Percentiles rank a stretch among this genome's conserved stretches.
phyloP scores from a whole-genome alignment of 2,329 filamentous ascomycete genomes.

The Chaetothyriales sp. region DNA sequence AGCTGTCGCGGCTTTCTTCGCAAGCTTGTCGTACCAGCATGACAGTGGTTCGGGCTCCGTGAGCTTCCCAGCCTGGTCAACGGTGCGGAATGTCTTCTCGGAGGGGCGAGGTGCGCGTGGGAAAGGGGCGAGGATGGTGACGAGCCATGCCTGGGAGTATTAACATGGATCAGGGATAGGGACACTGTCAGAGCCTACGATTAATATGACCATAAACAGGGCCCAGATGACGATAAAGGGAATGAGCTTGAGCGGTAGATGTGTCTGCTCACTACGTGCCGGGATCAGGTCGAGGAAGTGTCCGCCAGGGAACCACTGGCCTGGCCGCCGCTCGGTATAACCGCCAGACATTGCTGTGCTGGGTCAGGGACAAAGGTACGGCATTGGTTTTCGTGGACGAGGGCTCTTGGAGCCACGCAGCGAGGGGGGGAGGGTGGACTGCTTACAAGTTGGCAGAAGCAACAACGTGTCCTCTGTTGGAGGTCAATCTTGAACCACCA shows the following conservation, averaged over 20 bases:
- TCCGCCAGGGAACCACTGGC: constrained; percentile 18
- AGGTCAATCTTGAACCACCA: no score
- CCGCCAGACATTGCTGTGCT: background rate
- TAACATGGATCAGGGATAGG: constrained; percentile 5
- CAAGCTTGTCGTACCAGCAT: constrained; percentile 76
- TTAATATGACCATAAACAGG: constrained; percentile 9
- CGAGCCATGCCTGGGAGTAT: constrained; percentile 45
- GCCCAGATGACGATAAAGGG: constrained; percentile 17
- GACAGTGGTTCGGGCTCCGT: constrained; percentile 48
- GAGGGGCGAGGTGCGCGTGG: constrained; percentile 60
- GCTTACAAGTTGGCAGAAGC: background rate
- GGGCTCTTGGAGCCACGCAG: background rate
- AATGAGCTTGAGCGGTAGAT: constrained; percentile 8
- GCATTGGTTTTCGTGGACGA: background rate
- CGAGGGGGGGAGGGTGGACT: background rate
- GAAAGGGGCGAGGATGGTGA: constrained; percentile 65
- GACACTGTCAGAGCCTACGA: constrained; percentile 5
- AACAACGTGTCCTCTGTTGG: background rate
- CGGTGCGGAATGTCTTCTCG: constrained; percentile 76
- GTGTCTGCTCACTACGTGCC: constrained; percentile 4
- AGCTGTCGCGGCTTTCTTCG: constrained; percentile 41
- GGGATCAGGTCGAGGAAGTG: constrained; percentile 10
- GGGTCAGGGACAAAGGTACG: no score
- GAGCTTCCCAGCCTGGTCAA: constrained; percentile 48
- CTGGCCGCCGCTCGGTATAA: background rate